These are phyloP conservation scores for Mallotus japonicus DNA, from an alignment of 441 rosid genomes.

Conservation along the genomic window DNA sequence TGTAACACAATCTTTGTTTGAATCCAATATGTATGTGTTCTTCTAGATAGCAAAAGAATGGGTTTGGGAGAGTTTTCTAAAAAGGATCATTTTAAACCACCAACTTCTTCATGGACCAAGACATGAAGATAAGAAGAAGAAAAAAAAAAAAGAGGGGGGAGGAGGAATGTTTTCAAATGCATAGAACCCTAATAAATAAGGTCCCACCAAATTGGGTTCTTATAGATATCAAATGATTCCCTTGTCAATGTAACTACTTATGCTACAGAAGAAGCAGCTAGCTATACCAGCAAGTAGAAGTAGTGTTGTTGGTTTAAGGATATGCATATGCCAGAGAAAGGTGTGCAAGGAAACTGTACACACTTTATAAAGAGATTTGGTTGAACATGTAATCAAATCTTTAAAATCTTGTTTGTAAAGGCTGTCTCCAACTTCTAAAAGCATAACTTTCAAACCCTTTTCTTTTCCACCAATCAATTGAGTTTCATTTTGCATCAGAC, in stretches of 20 bases:
- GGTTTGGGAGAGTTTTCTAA: constrained; percentile 9
- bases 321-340: constrained; percentile 16
- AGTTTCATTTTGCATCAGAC: constrained; percentile 19
- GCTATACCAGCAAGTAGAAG: constrained; percentile 3
- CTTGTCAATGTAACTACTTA: constrained; percentile 21
- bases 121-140: background rate
- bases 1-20: constrained; percentile 11
- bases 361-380: constrained; percentile 28
- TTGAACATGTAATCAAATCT: constrained; percentile 25
- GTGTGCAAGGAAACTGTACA: constrained; percentile 23
- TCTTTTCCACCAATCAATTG: constrained; percentile 30
- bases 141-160: background rate
- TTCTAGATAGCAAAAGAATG: background rate
- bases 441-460: constrained; percentile 21
- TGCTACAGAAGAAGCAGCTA: no score
- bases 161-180: constrained; percentile 10
- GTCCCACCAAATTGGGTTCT: constrained; percentile 20
- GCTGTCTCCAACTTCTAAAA: constrained; percentile 36
- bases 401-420: constrained; percentile 29
- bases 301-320: constrained; percentile 15
- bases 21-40: background rate
- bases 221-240: constrained; percentile 8
- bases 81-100: background rate
- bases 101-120: constrained; percentile 13
- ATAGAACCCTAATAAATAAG: constrained; percentile 18